Percentiles rank a stretch among this genome's conserved stretches.
These are phyloP conservation scores for Termitomyces sp. DNA, from an alignment of 768 basidiomycete species.

Conservation along the genomic window DNA sequence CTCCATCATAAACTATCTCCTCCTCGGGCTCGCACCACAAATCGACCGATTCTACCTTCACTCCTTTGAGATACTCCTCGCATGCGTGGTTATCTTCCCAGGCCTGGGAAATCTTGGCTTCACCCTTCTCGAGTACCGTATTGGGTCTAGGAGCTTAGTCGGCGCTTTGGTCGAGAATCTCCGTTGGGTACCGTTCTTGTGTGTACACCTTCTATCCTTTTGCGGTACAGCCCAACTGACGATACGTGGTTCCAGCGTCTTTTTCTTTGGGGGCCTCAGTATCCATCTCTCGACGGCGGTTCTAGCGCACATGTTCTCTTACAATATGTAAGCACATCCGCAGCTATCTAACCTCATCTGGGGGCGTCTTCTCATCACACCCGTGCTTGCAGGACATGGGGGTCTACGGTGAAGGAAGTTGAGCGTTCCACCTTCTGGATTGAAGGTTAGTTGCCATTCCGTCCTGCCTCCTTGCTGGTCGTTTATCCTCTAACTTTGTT, in stretches of 20 bases:
- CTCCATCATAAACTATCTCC: slow-evolving; percentile 66
- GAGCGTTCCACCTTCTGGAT: slow-evolving; percentile 87
- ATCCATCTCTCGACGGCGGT: slow-evolving; percentile 69
- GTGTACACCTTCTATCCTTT: slow-evolving; percentile 24
- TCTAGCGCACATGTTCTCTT: slow-evolving; percentile 66
- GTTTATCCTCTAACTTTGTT: neutral
- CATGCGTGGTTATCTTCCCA: slow-evolving; percentile 76
- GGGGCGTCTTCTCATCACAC: neutral
- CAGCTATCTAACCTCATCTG: neutral
- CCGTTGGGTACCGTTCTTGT: slow-evolving; percentile 74
- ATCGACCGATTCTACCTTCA: slow-evolving; percentile 76
- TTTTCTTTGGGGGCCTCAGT: slow-evolving; percentile 75
- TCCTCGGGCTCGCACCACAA: slow-evolving; percentile 67
- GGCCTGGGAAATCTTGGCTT: slow-evolving; percentile 73
- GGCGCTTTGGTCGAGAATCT: slow-evolving; percentile 53
- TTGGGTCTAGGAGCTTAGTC: slow-evolving; percentile 54
- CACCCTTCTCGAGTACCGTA: slow-evolving; percentile 72
- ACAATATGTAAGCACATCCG: slow-evolving; percentile 42
- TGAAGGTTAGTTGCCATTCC: slow-evolving; percentile 38
- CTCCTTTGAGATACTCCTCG: slow-evolving; percentile 77
- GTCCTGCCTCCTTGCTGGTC: neutral
- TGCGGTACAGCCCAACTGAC: neutral
- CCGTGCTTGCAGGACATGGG: slow-evolving; percentile 41
- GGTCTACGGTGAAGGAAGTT: slow-evolving; percentile 72
- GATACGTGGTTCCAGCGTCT: slow-evolving; percentile 42